These are phyloP conservation scores for Puccinellia tenuiflora DNA, from an alignment of 176 grass and related monocot genomes.

Conservation along the genomic window DNA sequence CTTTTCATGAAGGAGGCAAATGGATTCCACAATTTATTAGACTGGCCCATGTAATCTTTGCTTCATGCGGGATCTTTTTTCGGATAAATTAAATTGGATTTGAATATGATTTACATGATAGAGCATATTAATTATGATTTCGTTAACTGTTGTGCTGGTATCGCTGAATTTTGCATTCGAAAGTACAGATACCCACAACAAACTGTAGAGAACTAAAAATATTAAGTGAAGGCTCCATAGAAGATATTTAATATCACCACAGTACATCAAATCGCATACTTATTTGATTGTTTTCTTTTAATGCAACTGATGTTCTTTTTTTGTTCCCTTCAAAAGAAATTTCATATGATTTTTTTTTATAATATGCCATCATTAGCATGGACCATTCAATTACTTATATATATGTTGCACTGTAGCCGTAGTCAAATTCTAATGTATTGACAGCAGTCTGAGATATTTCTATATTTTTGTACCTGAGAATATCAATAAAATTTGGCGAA, in stretches of 20 bases:
- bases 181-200: constrained; percentile 27
- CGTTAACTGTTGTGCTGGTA: constrained; percentile 18
- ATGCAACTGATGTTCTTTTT: neutral
- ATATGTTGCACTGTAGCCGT: neutral
- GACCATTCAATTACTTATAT: neutral
- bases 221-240: constrained; percentile 2
- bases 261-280: neutral
- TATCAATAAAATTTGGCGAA: neutral
- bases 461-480: neutral
- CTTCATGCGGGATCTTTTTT: constrained; percentile 8
- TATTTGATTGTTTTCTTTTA: neutral
- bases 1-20: constrained; percentile 24
- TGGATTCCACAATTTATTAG: constrained; percentile 28
- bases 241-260: neutral
- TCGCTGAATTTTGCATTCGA: constrained; percentile 22
- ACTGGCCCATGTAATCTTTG: constrained; percentile 37
- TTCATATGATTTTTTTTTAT: neutral
- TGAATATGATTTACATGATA: neutral
- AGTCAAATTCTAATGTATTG: neutral
- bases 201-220: neutral
- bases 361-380: constrained; percentile 12
- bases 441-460: neutral
- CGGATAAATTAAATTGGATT: neutral
- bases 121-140: constrained; percentile 4
- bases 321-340: neutral